Percentiles rank a stretch among this genome's conserved stretches.
These are phyloP conservation scores for Umbelopsis isabellina DNA, from an alignment of 192 early-diverging fungal genomes.

Conservation along the genomic window DNA sequence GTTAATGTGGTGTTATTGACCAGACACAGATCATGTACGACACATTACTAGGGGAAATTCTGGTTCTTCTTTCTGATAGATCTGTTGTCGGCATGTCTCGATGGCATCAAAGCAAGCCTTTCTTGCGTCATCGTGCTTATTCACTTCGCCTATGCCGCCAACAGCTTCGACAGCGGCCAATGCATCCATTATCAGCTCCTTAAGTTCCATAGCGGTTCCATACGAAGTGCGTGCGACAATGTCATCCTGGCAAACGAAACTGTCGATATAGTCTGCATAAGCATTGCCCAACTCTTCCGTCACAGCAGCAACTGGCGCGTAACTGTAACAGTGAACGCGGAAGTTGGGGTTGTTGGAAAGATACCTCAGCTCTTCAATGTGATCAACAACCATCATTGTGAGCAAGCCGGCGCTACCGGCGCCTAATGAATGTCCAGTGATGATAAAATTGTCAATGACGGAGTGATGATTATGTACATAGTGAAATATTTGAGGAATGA, in stretches of 20 bases:
- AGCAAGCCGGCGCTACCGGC: conserved; percentile 67
- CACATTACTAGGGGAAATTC: conserved; percentile 28
- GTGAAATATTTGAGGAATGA: conserved; percentile 60
- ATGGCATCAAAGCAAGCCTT: conserved; percentile 42
- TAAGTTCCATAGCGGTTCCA: conserved; percentile 63
- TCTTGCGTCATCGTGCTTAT: conserved; percentile 29
- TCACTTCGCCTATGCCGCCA: conserved; percentile 34
- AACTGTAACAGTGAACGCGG: conserved; percentile 50
- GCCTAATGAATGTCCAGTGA: conserved; percentile 72
- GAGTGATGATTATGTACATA: conserved; percentile 44
- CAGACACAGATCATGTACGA: too few species aligned
- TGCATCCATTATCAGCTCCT: conserved; percentile 62
- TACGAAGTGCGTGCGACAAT: conserved; percentile 66
- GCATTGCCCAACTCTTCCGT: conserved; percentile 55
- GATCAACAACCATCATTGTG: conserved; percentile 65
- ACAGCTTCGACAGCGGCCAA: conserved; percentile 39
- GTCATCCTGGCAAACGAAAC: conserved; percentile 66
- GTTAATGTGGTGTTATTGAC: neutral
- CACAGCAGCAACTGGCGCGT: conserved; percentile 61
- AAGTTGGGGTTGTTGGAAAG: conserved; percentile 48
- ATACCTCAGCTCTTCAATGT: conserved; percentile 40
- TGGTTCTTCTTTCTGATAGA: conserved; percentile 34
- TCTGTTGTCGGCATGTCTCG: conserved; percentile 30
- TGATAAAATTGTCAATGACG: conserved; percentile 49
- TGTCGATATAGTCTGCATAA: conserved; percentile 59